Evolutionary conservation across 1,284 basidiomycete genomes (phyloP), one percentile per base, ranked within the genome.

Genomic region (Testicularia cyperi): DNA sequence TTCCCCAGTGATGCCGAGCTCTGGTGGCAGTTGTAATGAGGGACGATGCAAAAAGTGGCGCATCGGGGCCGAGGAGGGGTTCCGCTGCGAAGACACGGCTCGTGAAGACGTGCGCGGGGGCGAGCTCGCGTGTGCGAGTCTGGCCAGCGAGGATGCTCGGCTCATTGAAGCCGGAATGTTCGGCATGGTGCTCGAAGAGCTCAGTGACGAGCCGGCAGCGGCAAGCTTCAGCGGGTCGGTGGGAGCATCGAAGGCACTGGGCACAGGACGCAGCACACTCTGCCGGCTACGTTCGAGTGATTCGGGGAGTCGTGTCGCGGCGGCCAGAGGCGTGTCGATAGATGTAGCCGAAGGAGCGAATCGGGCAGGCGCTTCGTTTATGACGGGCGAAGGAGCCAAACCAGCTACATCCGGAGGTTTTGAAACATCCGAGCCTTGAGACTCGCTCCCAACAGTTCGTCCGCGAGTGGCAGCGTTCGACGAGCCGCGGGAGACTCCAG

Each of bases 21-120:
- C 53, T 10, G 49, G 38, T 4, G 70, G 72, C 19, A 71, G 53
- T 19, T 70, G 68, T 27, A 76, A 40, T 4, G 67, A 46, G 0
- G 72, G 72, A 14, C 61, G 48, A 37, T 76, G 74, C 5, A 73
- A 48, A 44, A 73, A 75, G 53, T 76, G 72, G 19, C 74, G 67
- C 52, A 75, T 60, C 13, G 71, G 70, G 6, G 45, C 57, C 1
- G 55, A 44, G 2, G 60, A 45, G n/a, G n/a, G n/a, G n/a, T n/a
- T n/a, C 18, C 53, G 48, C 22, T 28, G 24, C 12, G 22, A 16
- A 9, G 60, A 41, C 15, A 33, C 18, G 5, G 54, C 37, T 19
- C 60, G 35, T 1, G 60, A 63, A 4, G 60, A 63, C 19, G 60
- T 63, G 23, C 60, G 53, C 15, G 60, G 60, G 1, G 60, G 60